Percentiles rank a stretch among this genome's conserved stretches.
phyloP scores from a whole-genome alignment of 2,329 filamentous ascomycete species.

The Fusarium graminum region DNA sequence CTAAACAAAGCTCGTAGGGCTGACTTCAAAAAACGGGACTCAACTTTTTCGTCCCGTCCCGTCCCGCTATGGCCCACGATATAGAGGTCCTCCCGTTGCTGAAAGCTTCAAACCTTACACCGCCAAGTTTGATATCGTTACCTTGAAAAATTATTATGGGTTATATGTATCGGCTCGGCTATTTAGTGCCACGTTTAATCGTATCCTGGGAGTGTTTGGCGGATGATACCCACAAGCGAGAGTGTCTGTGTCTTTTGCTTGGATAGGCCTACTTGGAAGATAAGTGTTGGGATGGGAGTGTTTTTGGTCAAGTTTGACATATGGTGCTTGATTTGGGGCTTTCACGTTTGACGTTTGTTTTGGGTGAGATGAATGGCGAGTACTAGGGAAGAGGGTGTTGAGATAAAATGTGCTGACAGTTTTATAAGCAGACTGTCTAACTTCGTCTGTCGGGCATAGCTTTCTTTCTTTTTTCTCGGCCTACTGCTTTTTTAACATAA shows the following conservation, averaged over 20 bases:
- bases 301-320: background rate
- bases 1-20: slow-evolving; percentile 24
- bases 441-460: too few species aligned
- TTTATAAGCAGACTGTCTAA: background rate
- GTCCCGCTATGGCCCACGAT: slow-evolving; percentile 29
- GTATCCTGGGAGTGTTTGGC: slow-evolving; percentile 1
- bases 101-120: slow-evolving; percentile 38
- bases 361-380: background rate
- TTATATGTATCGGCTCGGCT: slow-evolving; percentile 11
- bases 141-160: slow-evolving; percentile 13
- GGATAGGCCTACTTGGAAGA: background rate
- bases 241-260: background rate
- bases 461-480: too few species aligned
- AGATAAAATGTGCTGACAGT: background rate
- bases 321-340: background rate
- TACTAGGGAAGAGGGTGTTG: background rate
- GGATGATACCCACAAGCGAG: slow-evolving; percentile 23
- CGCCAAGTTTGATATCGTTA: slow-evolving; percentile 24
- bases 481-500: too few species aligned
- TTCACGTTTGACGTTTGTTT: background rate
- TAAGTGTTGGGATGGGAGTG: background rate
- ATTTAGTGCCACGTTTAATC: slow-evolving; percentile 20
- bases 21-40: slow-evolving; percentile 16
- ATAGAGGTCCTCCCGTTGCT: slow-evolving; percentile 4
- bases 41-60: slow-evolving; percentile 19